Percentiles rank a stretch among this genome's conserved stretches.
These are phyloP conservation scores for Pythium scleroteichum DNA, from an alignment of 352 stramenopile species.

Conservation along the genomic window DNA sequence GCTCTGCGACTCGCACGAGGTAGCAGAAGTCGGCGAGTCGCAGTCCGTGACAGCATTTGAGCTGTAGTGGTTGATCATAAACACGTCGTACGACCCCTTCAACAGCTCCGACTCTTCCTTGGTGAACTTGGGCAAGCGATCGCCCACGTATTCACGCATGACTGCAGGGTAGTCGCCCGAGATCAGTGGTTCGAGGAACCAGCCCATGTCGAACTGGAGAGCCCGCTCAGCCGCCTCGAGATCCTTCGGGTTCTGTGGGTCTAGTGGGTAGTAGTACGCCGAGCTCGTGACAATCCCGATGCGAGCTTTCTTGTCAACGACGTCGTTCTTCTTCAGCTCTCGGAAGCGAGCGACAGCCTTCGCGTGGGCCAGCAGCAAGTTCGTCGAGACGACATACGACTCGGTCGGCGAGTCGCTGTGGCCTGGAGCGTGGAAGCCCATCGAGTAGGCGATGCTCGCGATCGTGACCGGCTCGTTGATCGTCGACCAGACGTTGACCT, in stretches of 20 bases:
- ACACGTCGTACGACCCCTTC: slow-evolving; percentile 89
- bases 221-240: slow-evolving; percentile 69
- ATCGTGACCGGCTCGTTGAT: slow-evolving; percentile 93
- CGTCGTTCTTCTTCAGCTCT: neutral
- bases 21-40: slow-evolving; percentile 28
- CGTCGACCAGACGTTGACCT: slow-evolving; percentile 92
- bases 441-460: neutral
- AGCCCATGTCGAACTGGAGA: slow-evolving; percentile 43
- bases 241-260: slow-evolving; percentile 46
- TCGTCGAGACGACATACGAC: slow-evolving; percentile 61
- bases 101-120: slow-evolving; percentile 66
- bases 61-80: slow-evolving; percentile 95
- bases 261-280: slow-evolving; percentile 74
- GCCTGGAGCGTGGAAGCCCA: slow-evolving; percentile 50
- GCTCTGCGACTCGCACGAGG: slow-evolving; percentile 35
- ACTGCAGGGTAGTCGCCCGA: slow-evolving; percentile 89
- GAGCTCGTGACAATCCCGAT: slow-evolving; percentile 50
- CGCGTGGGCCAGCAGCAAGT: slow-evolving; percentile 89
- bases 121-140: slow-evolving; percentile 89
- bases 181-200: slow-evolving; percentile 83
- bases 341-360: slow-evolving; percentile 42
- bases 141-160: slow-evolving; percentile 82
- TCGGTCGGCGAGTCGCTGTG: slow-evolving; percentile 13
- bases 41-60: slow-evolving; percentile 60
- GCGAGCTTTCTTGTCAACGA: neutral